A percentile compares a stretch with the other conserved stretches of the same genome.
phyloP scores from a whole-genome alignment of 768 basidiomycete genomes.

The Tephrocybe sp. region DNA sequence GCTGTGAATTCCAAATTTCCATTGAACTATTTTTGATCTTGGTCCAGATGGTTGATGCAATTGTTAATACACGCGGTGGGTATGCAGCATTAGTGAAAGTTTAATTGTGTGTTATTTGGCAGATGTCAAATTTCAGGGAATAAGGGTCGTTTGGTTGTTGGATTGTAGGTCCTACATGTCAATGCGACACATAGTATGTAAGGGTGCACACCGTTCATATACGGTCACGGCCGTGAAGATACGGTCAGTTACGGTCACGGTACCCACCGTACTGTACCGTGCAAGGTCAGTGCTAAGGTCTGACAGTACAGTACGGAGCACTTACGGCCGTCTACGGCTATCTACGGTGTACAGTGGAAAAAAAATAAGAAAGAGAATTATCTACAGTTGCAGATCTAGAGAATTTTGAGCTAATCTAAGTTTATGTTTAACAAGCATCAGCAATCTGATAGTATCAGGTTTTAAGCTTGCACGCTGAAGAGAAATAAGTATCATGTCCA shows the following conservation, averaged over 20 bases:
- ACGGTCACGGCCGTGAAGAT: not conserved
- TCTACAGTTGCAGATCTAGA: not conserved
- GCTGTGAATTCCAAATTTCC: too few relatives aligned
- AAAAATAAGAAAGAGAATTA: not conserved
- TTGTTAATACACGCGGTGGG: too few relatives aligned
- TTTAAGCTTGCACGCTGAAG: conserved; percentile 3
- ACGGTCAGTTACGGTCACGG: not conserved
- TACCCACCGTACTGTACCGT: not conserved
- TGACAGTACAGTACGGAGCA: not conserved
- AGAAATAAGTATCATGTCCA: conserved; percentile 8
- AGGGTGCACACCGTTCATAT: not conserved
- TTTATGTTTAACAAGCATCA: not conserved
- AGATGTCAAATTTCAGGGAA: too few relatives aligned
- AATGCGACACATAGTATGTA: too few relatives aligned
- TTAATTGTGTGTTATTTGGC: too few relatives aligned
- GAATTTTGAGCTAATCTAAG: not conserved
- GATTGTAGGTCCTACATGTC: too few relatives aligned
- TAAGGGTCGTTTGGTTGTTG: too few relatives aligned
- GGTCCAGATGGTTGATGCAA: too few relatives aligned
- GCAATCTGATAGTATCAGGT: not conserved
- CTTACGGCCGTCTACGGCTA: not conserved
- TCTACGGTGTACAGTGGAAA: not conserved
- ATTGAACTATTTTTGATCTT: too few relatives aligned
- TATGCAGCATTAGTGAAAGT: too few relatives aligned
- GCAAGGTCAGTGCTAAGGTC: not conserved